phyloP scores from a whole-genome alignment of 2,329 filamentous ascomycete species.

The Colletotrichum tropicicola region DNA sequence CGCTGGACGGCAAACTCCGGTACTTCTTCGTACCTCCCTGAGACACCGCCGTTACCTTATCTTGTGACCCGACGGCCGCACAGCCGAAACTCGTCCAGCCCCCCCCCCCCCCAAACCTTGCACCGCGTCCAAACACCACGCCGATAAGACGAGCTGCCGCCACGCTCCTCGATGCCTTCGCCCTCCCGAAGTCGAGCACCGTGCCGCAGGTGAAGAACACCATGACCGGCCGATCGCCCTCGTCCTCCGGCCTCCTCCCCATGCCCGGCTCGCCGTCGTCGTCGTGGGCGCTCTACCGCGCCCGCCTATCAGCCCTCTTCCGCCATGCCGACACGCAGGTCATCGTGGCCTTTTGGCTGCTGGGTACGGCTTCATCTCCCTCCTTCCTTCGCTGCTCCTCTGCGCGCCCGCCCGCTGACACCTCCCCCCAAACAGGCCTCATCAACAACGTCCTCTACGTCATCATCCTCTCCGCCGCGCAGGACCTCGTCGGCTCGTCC shows the following conservation, averaged over 20 bases:
- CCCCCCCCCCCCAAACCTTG: neutral
- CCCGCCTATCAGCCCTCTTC: constrained; percentile 71
- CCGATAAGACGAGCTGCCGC: neutral
- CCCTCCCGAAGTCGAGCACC: neutral
- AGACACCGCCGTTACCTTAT: constrained; percentile 8
- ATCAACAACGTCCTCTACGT: constrained; percentile 99
- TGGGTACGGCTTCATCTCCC: constrained; percentile 66
- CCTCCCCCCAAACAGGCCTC: constrained; percentile 62
- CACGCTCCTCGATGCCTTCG: constrained; percentile 9
- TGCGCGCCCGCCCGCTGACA: neutral
- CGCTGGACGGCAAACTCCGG: neutral
- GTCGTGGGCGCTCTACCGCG: constrained; percentile 78
- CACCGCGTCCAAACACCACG: neutral
- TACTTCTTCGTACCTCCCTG: too few species aligned
- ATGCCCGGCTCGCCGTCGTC: constrained; percentile 67
- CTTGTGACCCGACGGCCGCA: constrained; percentile 19
- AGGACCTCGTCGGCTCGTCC: constrained; percentile 91
- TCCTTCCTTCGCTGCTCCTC: neutral
- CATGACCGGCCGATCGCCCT: constrained; percentile 49
- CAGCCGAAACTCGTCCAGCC: neutral
- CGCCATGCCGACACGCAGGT: constrained; percentile 76
- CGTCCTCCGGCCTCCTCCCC: constrained; percentile 59
- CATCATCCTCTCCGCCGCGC: constrained; percentile 92
- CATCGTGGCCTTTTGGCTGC: constrained; percentile 88
- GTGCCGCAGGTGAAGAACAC: constrained; percentile 1